phyloP scores from a whole-genome alignment of 192 early-diverging fungal genomes.

The Backusella morwellensis region DNA sequence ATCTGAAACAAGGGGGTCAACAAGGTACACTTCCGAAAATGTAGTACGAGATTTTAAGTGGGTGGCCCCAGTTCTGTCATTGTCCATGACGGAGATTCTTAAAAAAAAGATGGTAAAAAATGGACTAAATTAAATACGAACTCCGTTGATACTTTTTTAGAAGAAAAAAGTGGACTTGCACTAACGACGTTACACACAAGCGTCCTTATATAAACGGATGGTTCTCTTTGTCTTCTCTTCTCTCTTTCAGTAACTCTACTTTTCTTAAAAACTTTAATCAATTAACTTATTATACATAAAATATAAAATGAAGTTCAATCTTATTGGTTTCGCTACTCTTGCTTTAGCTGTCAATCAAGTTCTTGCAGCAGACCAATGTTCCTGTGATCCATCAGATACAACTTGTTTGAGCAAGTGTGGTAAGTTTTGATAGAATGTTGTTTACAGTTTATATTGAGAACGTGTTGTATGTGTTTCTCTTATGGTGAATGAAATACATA shows the following conservation, averaged over 20 bases:
- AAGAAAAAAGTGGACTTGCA: not conserved
- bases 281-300: not conserved
- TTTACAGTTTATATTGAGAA: not conserved
- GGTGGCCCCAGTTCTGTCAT: not conserved
- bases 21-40: not conserved
- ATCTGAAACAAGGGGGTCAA: not conserved
- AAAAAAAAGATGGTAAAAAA: not conserved
- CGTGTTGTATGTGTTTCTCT: not conserved
- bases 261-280: not conserved
- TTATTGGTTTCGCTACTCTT: not conserved
- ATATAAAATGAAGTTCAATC: not conserved
- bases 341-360: not conserved
- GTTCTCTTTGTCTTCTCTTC: not conserved
- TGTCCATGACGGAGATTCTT: not conserved
- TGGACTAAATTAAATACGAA: not conserved
- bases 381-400: not conserved
- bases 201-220: not conserved
- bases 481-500: not conserved
- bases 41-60: not conserved
- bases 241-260: not conserved
- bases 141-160: not conserved
- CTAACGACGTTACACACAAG: not conserved
- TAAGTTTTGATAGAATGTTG: not conserved
- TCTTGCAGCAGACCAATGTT: not conserved
- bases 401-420: conserved; percentile 12